These are phyloP conservation scores for Phytophthora syringae DNA, from an alignment of 352 stramenopile genomes.

Conservation along the genomic window DNA sequence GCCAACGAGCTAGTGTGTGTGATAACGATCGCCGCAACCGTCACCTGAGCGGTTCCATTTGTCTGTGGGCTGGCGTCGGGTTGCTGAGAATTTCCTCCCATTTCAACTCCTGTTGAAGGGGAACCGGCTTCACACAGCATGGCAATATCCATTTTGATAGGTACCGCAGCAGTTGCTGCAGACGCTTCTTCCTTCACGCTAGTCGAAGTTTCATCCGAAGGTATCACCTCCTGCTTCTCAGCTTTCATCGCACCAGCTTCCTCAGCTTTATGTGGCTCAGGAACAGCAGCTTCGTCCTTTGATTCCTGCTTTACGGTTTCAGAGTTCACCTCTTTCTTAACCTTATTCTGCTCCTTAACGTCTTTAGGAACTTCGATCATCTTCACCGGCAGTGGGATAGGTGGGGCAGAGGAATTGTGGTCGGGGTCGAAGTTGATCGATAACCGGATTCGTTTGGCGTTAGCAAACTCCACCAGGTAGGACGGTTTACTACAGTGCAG, in stretches of 20 bases:
- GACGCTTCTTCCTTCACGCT: conserved; percentile 27
- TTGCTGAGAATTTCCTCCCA: neutral
- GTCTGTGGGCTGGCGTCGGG: neutral
- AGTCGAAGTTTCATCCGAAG: neutral
- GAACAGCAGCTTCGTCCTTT: conserved; percentile 10
- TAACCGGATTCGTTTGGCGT: conserved; percentile 74
- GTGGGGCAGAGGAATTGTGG: conserved; percentile 25
- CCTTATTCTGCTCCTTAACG: conserved; percentile 15
- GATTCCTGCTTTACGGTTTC: neutral
- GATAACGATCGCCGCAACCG: neutral
- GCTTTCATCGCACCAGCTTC: conserved; percentile 8
- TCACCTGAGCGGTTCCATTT: conserved; percentile 14
- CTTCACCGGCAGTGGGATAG: conserved; percentile 22
- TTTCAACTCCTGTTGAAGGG: conserved; percentile 27
- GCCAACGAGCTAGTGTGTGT: neutral
- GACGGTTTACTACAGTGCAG: conserved; percentile 37
- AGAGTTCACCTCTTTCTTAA: conserved; percentile 9
- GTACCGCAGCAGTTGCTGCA: neutral
- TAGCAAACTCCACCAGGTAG: conserved; percentile 79
- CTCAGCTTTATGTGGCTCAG: conserved; percentile 20
- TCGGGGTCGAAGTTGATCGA: conserved; percentile 79
- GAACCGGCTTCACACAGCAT: conserved; percentile 41
- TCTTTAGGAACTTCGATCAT: conserved; percentile 13
- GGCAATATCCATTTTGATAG: conserved; percentile 59
- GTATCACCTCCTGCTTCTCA: conserved; percentile 15